Base-by-base conservation (phyloP, 257 asterid genomes). In the Coffea canephora region DNA sequence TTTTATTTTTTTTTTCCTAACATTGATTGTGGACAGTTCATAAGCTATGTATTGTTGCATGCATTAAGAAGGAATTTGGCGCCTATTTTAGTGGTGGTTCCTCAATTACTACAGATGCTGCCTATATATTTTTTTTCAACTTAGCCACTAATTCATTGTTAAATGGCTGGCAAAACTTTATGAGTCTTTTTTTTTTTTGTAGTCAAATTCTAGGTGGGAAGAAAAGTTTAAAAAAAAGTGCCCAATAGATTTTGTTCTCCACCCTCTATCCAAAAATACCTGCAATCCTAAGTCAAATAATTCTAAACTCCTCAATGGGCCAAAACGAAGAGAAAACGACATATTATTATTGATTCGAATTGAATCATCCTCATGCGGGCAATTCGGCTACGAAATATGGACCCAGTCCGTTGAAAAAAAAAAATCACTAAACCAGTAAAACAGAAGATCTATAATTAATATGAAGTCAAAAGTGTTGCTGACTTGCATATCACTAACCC, bases 191-290 rank as follows among this genome's bases (percentile, higher is more conserved):
- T 50, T 8, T 50, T 7, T 12, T 54, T 54, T 25, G n/a, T 16
- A 19, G 31, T 64, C 76, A 78, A 74, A 78, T 49, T 39, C 25
- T 14, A 50, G 43, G 16, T n/a, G 55, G 76, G 43, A 55, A 59
- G 67, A 57, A 70, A 70, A 36, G 3, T 19, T 68, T 31, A 31
- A 0, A 31, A 69, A 16, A 70, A 70, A 70, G 48, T 43, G 41
- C 46, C 21, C 9, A 27, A 9, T 43, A 11, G 75, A 71, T 78
- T 39, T 59, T 48, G 70, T 72, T 80, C 75, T 57, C 78, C 69
- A 57, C 69, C 69, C 69, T 57, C 69, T 31, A 27, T 39, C 25
- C 41, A 34, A 36, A 74, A 74, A 74, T 23, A 34, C 19, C 69
- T 34, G 41, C 49, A 74, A 55, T 9, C 8, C 39, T 16, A 74